Conservation (phyloP, 306 rosid species). For the Vicia sativa region DNA sequence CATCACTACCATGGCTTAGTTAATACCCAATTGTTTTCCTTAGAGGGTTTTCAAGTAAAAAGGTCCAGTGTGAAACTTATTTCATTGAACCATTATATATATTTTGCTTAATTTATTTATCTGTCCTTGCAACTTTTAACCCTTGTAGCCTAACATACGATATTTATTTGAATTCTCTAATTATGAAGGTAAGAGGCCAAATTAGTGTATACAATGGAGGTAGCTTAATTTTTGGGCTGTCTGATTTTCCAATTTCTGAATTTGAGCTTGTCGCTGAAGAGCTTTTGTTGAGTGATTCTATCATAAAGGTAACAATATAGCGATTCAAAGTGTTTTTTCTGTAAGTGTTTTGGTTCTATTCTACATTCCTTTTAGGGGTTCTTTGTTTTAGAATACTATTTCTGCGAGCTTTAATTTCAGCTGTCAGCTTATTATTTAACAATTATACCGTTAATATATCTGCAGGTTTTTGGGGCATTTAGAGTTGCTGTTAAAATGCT, state of each 20-base stretch:
- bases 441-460: constrained; percentile 28
- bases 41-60: constrained; percentile 12
- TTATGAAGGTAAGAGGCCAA: constrained; percentile 94
- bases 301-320: constrained; percentile 65
- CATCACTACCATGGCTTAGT: constrained; percentile 4
- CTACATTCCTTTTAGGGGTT: constrained; percentile 19
- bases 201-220: constrained; percentile 85
- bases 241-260: constrained; percentile 89
- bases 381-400: constrained; percentile 37
- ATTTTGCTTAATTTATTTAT: constrained; percentile 21
- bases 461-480: constrained; percentile 98
- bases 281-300: constrained; percentile 96
- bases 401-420: constrained; percentile 23
- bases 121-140: constrained; percentile 18
- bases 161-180: constrained; percentile 39
- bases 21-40: constrained; percentile 22
- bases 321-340: constrained; percentile 35
- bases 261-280: constrained; percentile 99
- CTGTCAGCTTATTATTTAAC: constrained; percentile 33
- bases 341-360: constrained; percentile 5
- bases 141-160: constrained; percentile 33
- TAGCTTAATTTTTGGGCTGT: constrained; percentile 90
- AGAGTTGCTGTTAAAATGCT: constrained; percentile 94
- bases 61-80: constrained; percentile 11
- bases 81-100: constrained; percentile 20